phyloP scores from a whole-genome alignment of 1,284 basidiomycete species.

The Termitomyces sp. region DNA sequence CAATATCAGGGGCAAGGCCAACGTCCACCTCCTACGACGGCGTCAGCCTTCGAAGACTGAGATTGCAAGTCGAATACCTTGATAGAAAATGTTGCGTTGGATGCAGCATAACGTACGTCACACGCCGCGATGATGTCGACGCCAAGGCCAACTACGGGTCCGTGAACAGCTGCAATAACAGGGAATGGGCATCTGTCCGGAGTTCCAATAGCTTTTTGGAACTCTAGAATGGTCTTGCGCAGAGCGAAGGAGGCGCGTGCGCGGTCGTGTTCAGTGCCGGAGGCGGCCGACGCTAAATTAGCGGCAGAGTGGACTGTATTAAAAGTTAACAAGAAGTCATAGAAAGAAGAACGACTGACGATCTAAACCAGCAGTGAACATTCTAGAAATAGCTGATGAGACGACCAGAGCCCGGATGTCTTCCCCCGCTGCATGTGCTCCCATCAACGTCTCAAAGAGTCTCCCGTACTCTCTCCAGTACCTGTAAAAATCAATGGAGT shows the following conservation, averaged over 20 bases:
- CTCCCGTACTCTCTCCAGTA: conserved; percentile 70
- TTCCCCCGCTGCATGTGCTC: conserved; percentile 32
- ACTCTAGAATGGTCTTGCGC: conserved; percentile 50
- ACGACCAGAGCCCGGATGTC: conserved; percentile 70
- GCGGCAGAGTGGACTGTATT: conserved; percentile 31
- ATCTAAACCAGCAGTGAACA: conserved; percentile 82
- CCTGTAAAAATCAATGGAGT: conserved; percentile 29
- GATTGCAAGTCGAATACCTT: conserved; percentile 43
- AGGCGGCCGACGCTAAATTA: conserved; percentile 19
- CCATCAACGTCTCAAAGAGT: conserved; percentile 54
- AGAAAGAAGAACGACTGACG: conserved; percentile 37
- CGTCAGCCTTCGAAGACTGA: background rate
- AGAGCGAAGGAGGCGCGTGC: conserved; percentile 51
- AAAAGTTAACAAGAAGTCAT: background rate
- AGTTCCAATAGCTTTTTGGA: conserved; percentile 70
- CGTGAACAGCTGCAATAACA: conserved; percentile 83
- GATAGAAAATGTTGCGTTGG: conserved; percentile 66
- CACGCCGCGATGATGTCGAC: conserved; percentile 77
- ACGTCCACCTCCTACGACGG: conserved; percentile 80
- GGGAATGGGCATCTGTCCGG: conserved; percentile 76
- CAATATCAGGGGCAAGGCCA: conserved; percentile 88
- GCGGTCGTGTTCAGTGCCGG: conserved; percentile 34
- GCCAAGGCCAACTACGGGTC: conserved; percentile 71
- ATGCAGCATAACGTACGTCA: conserved; percentile 76
- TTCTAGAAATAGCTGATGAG: conserved; percentile 61